These are phyloP conservation scores for Suhomyces atakaporum DNA, from an alignment of 1,139 yeast species.

Conservation along the genomic window DNA sequence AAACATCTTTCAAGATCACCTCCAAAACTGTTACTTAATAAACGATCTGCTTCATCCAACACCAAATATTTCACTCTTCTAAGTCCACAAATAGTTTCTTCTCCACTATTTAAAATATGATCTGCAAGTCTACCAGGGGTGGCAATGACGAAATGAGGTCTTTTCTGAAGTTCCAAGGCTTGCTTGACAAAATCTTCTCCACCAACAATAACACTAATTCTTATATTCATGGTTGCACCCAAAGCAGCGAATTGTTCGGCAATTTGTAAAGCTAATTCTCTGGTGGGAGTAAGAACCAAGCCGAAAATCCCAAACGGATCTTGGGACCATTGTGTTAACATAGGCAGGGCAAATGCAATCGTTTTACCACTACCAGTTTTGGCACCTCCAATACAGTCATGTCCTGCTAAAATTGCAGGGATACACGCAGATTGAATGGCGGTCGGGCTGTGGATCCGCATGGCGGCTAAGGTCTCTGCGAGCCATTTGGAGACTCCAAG, in stretches of 20 bases:
- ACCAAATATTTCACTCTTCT: constrained; percentile 78
- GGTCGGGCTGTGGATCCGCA: constrained; percentile 84
- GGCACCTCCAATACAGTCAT: constrained; percentile 97
- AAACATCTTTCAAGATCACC: constrained; percentile 76
- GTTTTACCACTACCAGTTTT: constrained; percentile 99
- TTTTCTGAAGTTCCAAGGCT: constrained; percentile 73
- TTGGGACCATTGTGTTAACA: constrained; percentile 89
- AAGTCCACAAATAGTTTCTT: constrained; percentile 80
- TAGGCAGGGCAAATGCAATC: constrained; percentile 95
- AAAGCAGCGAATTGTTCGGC: constrained; percentile 95
- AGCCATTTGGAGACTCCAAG: constrained; percentile 89
- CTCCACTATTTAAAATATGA: constrained; percentile 86
- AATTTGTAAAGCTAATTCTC: constrained; percentile 93
- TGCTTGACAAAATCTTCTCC: constrained; percentile 93
- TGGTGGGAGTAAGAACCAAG: constrained; percentile 84
- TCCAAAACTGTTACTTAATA: constrained; percentile 81
- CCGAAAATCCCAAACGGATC: constrained; percentile 96
- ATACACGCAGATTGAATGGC: constrained; percentile 87
- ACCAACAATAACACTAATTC: constrained; percentile 83
- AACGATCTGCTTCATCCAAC: constrained; percentile 93
- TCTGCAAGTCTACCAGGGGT: constrained; percentile 98
- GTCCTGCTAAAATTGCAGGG: constrained; percentile 78
- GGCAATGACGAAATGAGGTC: constrained; percentile 94
- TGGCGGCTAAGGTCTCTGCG: constrained; percentile 72
- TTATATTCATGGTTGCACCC: constrained; percentile 85